A percentile compares a stretch with the other conserved stretches of the same genome.
Evolutionary conservation across 768 basidiomycete genomes (phyloP).

Genomic region (Leccinum arenicola): DNA sequence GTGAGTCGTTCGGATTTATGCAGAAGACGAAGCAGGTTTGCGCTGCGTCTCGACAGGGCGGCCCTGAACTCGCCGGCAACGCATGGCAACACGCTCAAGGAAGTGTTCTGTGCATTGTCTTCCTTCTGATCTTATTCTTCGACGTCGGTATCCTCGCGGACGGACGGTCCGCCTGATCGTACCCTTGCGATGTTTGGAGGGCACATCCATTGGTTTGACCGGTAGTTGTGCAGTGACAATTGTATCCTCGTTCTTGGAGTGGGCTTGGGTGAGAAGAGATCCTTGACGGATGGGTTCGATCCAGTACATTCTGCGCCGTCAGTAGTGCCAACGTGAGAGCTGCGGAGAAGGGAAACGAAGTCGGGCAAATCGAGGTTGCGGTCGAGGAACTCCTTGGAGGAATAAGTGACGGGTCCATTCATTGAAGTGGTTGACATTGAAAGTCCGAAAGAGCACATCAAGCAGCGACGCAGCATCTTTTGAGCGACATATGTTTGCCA

Average conservation of each 20-base stretch:
- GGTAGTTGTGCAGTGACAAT: constrained; percentile 93
- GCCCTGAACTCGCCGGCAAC: constrained; percentile 43
- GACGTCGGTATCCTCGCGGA: constrained; percentile 29
- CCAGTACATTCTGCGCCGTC: constrained; percentile 68
- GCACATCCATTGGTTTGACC: constrained; percentile 91
- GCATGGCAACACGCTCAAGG: constrained; percentile 44
- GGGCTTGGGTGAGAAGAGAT: constrained; percentile 89
- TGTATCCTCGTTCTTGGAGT: constrained; percentile 90
- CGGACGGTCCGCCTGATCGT: constrained; percentile 53
- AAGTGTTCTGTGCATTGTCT: constrained; percentile 31
- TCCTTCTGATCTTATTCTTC: constrained; percentile 52
- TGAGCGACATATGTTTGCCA: constrained; percentile 84
- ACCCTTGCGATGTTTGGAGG: constrained; percentile 81
- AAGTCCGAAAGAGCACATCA: constrained; percentile 82
- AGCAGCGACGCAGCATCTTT: constrained; percentile 82
- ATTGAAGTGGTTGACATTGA: constrained; percentile 92
- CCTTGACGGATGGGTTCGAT: constrained; percentile 88
- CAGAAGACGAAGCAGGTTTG: constrained; percentile 92
- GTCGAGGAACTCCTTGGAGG: constrained; percentile 85
- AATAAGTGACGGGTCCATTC: constrained; percentile 86
- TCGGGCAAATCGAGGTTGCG: constrained; percentile 87
- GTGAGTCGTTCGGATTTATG: constrained; percentile 92
- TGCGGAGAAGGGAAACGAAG: constrained; percentile 86
- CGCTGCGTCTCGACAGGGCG: constrained; percentile 44
- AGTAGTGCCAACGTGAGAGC: constrained; percentile 34